phyloP scores from a whole-genome alignment of 106 monocot genomes.

The Dendrobium chrysotoxum region DNA sequence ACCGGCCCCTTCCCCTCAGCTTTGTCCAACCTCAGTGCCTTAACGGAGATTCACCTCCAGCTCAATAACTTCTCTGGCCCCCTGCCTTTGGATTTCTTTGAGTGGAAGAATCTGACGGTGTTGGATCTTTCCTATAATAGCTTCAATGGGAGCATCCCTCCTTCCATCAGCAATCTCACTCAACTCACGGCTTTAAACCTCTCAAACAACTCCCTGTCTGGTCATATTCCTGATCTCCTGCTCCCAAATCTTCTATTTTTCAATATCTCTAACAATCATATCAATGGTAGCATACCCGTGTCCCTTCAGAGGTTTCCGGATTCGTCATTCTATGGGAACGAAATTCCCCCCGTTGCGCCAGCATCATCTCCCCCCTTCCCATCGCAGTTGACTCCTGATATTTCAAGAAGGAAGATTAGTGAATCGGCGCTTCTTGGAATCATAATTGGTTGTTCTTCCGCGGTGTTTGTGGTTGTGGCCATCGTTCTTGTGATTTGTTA shows the following conservation, averaged over 20 bases:
- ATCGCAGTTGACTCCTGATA: not conserved
- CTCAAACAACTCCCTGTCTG: conserved; percentile 52
- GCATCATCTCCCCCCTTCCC: conserved; percentile 4
- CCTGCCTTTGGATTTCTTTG: conserved; percentile 28
- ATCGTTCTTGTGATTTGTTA: conserved; percentile 9
- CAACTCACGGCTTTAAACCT: conserved; percentile 37
- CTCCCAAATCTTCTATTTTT: conserved; percentile 35
- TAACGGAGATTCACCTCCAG: conserved; percentile 50
- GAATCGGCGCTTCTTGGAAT: conserved; percentile 38
- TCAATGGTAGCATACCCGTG: conserved; percentile 36
- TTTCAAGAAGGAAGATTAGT: conserved; percentile 5
- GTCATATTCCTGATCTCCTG: conserved; percentile 34
- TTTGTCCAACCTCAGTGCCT: conserved; percentile 31
- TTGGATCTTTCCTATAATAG: conserved; percentile 42
- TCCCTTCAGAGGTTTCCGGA: conserved; percentile 37
- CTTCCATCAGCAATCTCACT: conserved; percentile 39
- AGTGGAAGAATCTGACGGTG: conserved; percentile 33
- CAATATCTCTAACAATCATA: conserved; percentile 42
- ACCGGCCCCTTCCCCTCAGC: conserved; percentile 44
- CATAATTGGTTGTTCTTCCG: conserved; percentile 24
- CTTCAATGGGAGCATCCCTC: conserved; percentile 40
- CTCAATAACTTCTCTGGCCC: conserved; percentile 40
- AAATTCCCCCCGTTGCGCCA: conserved; percentile 7
- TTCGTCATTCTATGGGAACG: conserved; percentile 45
- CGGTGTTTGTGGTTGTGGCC: conserved; percentile 15